Base-by-base conservation (phyloP, 2,329 filamentous ascomycete species). In the Neocucurbitaria cava region DNA sequence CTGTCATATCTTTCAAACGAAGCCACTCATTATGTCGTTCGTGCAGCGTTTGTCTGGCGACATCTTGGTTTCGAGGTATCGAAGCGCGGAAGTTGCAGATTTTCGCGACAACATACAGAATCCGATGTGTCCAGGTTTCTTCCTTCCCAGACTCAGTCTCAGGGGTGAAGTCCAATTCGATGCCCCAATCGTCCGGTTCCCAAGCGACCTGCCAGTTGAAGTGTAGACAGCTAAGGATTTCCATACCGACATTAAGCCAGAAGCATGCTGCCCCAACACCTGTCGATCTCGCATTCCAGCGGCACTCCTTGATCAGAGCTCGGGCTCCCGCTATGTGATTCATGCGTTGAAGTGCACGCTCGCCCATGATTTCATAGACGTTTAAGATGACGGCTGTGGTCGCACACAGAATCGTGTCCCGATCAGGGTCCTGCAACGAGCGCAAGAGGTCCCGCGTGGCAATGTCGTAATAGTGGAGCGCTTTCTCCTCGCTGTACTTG, bases 341-440 rank as follows among this genome's bases (percentile, higher is more conserved):
- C 88, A 95, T 94, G n/a, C 89, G 84, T 65, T 92, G 87, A 33
- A 88, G 81, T 5, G 89, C 87, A 62, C 86, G 86, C 69, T 94
- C 90, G 44, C 87, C 92, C 91, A 97, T 96, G 65, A 93, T 89
- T 74, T 97, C 92, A 76, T 96, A 97, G 3, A 96, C 90, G 65
- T 96, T 94, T 28, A 98, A 83, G 7, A 96, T 89, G 13, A 96
- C 89, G 2, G 94, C 92, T 0, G 92, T 92, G 0, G 90, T 91
- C 7, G 93, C 92, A 73, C 92, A 96, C 48, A 96, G 87, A 24
- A 89, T 86, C 1, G 88, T 91, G 70, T 96, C 89, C 52, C 92
- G 86, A 62, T 95, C 89, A 0, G 92, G 91, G 66, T 96, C 92
- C 71, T 95, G 90, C 39, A 96, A 78, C 46, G 86, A 88, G 42